Percentiles rank a stretch among this genome's conserved stretches.
These are phyloP conservation scores for Botrytis hyacinthi DNA, from an alignment of 2,329 filamentous ascomycete genomes.

Conservation along the genomic window DNA sequence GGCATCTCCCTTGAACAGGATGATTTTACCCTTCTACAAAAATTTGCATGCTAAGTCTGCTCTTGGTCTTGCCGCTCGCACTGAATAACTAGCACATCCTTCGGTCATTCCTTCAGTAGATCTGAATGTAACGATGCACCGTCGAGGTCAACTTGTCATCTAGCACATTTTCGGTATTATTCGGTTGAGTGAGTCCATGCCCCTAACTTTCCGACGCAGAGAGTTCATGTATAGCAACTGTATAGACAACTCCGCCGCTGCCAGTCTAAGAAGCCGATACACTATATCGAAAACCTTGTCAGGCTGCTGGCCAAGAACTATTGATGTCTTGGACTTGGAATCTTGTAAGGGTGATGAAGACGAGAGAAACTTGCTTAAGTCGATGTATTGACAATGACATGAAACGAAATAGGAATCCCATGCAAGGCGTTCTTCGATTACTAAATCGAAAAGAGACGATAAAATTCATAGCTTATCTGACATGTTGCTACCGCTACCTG, in stretches of 20 bases:
- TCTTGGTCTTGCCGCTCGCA: neutral
- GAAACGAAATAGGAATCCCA: too few relatives aligned
- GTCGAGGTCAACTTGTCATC: neutral
- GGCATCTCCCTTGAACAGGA: too few relatives aligned
- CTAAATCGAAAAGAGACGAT: too few relatives aligned
- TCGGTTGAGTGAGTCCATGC: neutral
- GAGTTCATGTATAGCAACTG: neutral
- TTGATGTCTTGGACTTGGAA: neutral
- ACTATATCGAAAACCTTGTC: neutral
- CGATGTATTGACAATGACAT: neutral
- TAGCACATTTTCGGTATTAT: neutral
- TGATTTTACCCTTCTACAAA: too few relatives aligned
- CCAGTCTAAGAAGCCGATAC: neutral
- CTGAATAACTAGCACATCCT: neutral
- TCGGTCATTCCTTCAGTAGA: neutral
- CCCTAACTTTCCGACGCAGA: neutral
- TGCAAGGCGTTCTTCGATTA: too few relatives aligned
- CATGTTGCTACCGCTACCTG: too few relatives aligned
- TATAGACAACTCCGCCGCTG: neutral
- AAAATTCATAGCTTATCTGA: too few relatives aligned
- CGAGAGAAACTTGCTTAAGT: neutral
- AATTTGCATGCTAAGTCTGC: neutral
- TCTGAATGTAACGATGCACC: neutral
- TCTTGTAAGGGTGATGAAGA: neutral
- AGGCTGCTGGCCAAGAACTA: neutral